phyloP scores from a whole-genome alignment of 2,329 filamentous ascomycete species.

The Fusarium keratoplasticum region DNA sequence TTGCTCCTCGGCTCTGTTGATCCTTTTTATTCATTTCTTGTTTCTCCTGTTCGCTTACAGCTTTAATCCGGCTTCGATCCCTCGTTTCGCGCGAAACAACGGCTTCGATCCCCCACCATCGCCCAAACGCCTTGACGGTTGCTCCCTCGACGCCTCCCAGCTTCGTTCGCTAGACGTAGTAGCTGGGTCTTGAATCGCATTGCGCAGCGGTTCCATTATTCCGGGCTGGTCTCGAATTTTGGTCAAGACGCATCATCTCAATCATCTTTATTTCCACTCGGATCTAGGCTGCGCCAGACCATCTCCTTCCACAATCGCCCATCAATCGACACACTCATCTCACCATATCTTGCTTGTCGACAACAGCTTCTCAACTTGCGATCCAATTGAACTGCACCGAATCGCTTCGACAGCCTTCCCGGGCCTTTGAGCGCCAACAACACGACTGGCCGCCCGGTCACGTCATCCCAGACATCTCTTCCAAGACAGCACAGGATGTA shows the following conservation, averaged over 20 bases:
- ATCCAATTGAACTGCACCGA: slow-evolving; percentile 29
- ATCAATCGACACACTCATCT: slow-evolving; percentile 18
- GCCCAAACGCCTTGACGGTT: slow-evolving; percentile 56
- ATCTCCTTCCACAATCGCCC: slow-evolving; percentile 20
- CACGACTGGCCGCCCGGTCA: slow-evolving; percentile 43
- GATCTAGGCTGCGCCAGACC: slow-evolving; percentile 51
- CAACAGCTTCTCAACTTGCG: slow-evolving; percentile 12
- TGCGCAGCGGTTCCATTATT: slow-evolving; percentile 48
- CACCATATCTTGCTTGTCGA: slow-evolving; percentile 6
- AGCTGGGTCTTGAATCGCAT: slow-evolving; percentile 50
- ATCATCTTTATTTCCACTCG: slow-evolving; percentile 38
- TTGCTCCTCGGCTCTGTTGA: slow-evolving; percentile 43
- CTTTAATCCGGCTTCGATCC: slow-evolving; percentile 54
- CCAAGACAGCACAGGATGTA: slow-evolving; percentile 69
- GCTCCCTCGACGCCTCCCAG: slow-evolving; percentile 46
- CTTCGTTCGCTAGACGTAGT: slow-evolving; percentile 60
- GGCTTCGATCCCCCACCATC: slow-evolving; percentile 47
- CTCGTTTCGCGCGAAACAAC: slow-evolving; percentile 44
- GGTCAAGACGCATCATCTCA: slow-evolving; percentile 44
- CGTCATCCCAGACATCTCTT: slow-evolving; percentile 42
- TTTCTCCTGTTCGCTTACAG: slow-evolving; percentile 56
- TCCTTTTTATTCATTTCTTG: slow-evolving; percentile 44
- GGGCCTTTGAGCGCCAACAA: slow-evolving; percentile 33
- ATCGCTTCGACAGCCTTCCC: slow-evolving; percentile 19
- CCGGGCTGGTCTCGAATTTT: slow-evolving; percentile 63